A percentile compares a stretch with the other conserved stretches of the same genome.
phyloP scores from a whole-genome alignment of 2,329 filamentous ascomycete genomes.

The Claviceps lovelessii region DNA sequence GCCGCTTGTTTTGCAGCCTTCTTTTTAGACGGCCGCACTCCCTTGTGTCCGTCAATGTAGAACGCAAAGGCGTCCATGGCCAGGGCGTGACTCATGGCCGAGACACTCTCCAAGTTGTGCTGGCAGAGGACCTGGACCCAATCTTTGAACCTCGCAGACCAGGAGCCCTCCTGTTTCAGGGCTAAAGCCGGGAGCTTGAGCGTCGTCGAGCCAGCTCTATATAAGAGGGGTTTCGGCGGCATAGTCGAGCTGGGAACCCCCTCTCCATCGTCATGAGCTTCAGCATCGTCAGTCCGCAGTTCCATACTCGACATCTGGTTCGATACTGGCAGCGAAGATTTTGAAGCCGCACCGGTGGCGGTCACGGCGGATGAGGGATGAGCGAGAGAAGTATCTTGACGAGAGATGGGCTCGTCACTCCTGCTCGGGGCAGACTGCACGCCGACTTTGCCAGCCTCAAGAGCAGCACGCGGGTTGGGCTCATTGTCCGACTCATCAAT shows the following conservation, averaged over 20 bases:
- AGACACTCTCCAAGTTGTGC: conserved; percentile 12
- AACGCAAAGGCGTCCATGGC: conserved; percentile 14
- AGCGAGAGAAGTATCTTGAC: background rate
- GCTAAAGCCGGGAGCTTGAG: conserved; percentile 17
- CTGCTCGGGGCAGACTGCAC: background rate
- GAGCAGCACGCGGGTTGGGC: conserved; percentile 3
- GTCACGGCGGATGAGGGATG: background rate
- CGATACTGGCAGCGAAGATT: background rate
- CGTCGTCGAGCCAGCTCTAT: conserved; percentile 7
- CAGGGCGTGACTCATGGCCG: conserved; percentile 12
- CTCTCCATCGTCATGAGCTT: background rate
- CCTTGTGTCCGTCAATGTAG: conserved; percentile 18
- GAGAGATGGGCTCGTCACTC: background rate
- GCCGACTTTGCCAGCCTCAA: conserved; percentile 3
- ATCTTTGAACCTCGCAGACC: conserved; percentile 21
- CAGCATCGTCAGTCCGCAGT: background rate
- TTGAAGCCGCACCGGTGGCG: background rate
- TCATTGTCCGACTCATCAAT: conserved; percentile 13
- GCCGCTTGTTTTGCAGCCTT: conserved; percentile 18
- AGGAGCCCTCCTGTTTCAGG: conserved; percentile 17
- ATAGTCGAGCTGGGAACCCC: conserved; percentile 7
- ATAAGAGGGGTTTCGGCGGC: conserved; percentile 11
- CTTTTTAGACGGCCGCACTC: conserved; percentile 18
- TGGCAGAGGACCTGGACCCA: conserved; percentile 20
- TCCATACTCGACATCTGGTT: background rate